Conservation (phyloP, 768 basidiomycete species). For the Kwoniella sp. region DNA sequence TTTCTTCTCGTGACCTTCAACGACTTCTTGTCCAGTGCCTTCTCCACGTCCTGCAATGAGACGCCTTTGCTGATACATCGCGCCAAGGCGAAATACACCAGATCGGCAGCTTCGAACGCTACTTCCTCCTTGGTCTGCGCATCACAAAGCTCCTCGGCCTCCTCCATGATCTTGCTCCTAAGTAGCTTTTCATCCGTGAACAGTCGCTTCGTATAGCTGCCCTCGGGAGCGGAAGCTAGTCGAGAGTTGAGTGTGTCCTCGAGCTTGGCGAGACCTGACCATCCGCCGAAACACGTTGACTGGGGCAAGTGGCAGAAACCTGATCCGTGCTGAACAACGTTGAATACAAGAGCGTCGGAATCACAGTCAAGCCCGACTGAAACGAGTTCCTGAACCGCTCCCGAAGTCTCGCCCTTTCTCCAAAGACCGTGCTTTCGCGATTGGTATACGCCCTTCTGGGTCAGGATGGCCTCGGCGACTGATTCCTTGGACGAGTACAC, state of each 20-base stretch:
- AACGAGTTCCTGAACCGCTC: conserved; percentile 84
- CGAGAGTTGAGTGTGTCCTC: conserved; percentile 76
- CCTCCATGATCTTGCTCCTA: conserved; percentile 93
- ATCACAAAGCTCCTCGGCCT: conserved; percentile 92
- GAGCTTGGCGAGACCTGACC: conserved; percentile 75
- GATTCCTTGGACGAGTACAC: conserved; percentile 92
- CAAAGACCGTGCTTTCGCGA: conserved; percentile 94
- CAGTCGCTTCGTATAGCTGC: conserved; percentile 85
- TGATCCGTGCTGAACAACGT: conserved; percentile 77
- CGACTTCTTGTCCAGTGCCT: conserved; percentile 79
- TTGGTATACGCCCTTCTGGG: conserved; percentile 92
- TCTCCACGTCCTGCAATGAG: conserved; percentile 76
- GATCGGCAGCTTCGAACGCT: conserved; percentile 92
- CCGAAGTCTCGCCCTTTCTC: conserved; percentile 95
- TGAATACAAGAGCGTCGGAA: conserved; percentile 85
- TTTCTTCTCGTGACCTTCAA: conserved; percentile 80
- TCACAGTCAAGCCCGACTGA: conserved; percentile 88
- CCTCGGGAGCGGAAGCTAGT: conserved; percentile 74
- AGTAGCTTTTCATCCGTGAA: conserved; percentile 81
- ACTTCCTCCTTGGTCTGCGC: conserved; percentile 72
- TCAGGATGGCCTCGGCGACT: conserved; percentile 78
- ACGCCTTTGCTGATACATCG: conserved; percentile 84
- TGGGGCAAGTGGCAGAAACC: conserved; percentile 93
- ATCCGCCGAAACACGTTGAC: conserved; percentile 83
- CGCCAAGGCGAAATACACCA: conserved; percentile 86